Conservation (phyloP, 2,329 filamentous ascomycete genomes). For the Dactylellina cionopaga region DNA sequence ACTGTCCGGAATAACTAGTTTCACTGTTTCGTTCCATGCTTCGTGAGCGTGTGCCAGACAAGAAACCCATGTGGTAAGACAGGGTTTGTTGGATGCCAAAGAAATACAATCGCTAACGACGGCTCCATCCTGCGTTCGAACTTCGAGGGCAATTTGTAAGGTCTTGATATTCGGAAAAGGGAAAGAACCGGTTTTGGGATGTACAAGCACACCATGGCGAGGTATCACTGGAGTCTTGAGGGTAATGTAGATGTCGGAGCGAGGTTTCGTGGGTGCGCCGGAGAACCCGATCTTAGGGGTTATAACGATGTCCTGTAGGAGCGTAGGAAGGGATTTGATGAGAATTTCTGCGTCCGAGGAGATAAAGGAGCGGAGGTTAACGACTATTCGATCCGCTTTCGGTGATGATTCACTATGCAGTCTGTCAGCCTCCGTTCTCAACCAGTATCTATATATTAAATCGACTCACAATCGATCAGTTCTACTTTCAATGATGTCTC, state of each 20-base stretch:
- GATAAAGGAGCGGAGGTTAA: slow-evolving; percentile 81
- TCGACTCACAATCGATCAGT: slow-evolving; percentile 57
- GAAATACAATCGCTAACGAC: slow-evolving; percentile 89
- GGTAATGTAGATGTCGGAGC: slow-evolving; percentile 95
- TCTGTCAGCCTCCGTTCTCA: no score
- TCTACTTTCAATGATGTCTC: slow-evolving; percentile 57
- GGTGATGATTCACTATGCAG: slow-evolving; percentile 70
- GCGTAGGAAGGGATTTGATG: slow-evolving; percentile 85
- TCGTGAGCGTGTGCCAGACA: slow-evolving; percentile 81
- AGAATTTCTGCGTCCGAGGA: slow-evolving; percentile 80
- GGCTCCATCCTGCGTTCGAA: slow-evolving; percentile 77
- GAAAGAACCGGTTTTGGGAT: slow-evolving; percentile 82
- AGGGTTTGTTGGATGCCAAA: slow-evolving; percentile 80
- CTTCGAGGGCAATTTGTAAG: slow-evolving; percentile 87
- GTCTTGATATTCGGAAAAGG: slow-evolving; percentile 77
- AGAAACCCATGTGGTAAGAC: slow-evolving; percentile 87
- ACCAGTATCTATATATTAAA: slow-evolving; percentile 2
- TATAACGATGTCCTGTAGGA: slow-evolving; percentile 81
- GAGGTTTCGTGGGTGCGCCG: slow-evolving; percentile 83
- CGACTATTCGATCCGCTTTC: slow-evolving; percentile 78
- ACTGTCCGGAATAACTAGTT: slow-evolving; percentile 78
- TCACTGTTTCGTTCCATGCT: slow-evolving; percentile 87
- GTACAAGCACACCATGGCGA: slow-evolving; percentile 71
- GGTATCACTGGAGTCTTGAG: slow-evolving; percentile 81
- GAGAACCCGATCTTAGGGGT: slow-evolving; percentile 94